These are phyloP conservation scores for Beauveria scarabaeidicola DNA, from an alignment of 2,329 filamentous ascomycete species.

Conservation along the genomic window DNA sequence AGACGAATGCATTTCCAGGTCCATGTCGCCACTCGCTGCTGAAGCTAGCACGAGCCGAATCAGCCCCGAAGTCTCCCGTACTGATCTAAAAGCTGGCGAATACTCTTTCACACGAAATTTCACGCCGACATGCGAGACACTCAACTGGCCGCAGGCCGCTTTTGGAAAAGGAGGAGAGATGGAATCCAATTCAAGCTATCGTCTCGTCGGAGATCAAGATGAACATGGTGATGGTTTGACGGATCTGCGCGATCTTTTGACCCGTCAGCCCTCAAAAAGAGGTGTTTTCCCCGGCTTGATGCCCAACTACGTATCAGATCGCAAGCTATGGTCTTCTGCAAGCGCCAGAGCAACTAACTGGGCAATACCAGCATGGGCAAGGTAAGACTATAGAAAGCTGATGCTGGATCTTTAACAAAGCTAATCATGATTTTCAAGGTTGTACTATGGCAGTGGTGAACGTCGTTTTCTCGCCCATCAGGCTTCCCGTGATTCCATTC, in stretches of 20 bases:
- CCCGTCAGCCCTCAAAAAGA: constrained; percentile 44
- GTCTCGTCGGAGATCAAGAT: constrained; percentile 48
- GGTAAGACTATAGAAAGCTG: constrained; percentile 23
- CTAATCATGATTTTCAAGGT: constrained; percentile 27
- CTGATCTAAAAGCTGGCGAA: neutral
- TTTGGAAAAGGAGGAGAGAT: constrained; percentile 31
- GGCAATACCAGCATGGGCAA: constrained; percentile 47
- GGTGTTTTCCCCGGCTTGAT: constrained; percentile 42
- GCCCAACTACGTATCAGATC: constrained; percentile 40
- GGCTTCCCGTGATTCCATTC: constrained; percentile 36
- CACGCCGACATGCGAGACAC: constrained; percentile 31
- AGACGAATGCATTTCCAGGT: constrained; percentile 41
- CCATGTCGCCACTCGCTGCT: constrained; percentile 30
- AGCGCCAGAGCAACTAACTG: constrained; percentile 41
- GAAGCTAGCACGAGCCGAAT: neutral
- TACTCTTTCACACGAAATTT: neutral
- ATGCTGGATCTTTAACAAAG: neutral
- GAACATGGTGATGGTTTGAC: constrained; percentile 57
- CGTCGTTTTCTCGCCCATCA: constrained; percentile 40
- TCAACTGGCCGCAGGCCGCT: constrained; percentile 41
- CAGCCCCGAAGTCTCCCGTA: neutral
- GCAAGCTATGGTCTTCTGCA: constrained; percentile 42
- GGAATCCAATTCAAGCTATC: constrained; percentile 27
- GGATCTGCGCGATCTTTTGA: constrained; percentile 43
- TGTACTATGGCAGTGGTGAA: constrained; percentile 65